Conservation (phyloP, 2,329 filamentous ascomycete genomes). For the Pseudocercospora crystallina region DNA sequence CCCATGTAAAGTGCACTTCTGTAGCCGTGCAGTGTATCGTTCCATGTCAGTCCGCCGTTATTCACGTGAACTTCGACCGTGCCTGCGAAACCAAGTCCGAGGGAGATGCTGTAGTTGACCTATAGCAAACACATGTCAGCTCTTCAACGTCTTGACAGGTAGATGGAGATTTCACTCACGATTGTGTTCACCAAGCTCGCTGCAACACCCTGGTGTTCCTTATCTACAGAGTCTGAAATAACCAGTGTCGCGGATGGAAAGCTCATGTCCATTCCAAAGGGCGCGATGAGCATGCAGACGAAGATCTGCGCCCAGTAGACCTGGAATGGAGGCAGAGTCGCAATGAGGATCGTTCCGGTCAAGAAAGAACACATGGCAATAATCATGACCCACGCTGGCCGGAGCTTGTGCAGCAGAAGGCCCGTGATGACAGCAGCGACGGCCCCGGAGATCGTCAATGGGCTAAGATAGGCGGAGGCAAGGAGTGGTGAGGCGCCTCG, state of each 20-base stretch:
- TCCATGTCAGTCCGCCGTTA: slow-evolving; percentile 36
- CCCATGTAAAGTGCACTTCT: slow-evolving; percentile 44
- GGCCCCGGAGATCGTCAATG: slow-evolving; percentile 46
- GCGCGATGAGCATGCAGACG: slow-evolving; percentile 52
- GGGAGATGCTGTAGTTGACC: slow-evolving; percentile 66
- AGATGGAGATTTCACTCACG: slow-evolving; percentile 15
- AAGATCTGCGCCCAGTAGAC: slow-evolving; percentile 67
- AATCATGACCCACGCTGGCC: slow-evolving; percentile 37
- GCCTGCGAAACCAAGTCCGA: slow-evolving; percentile 65
- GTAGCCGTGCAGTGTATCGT: slow-evolving; percentile 40
- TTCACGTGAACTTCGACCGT: slow-evolving; percentile 58
- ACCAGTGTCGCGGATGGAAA: slow-evolving; percentile 64
- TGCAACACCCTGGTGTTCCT: slow-evolving; percentile 52
- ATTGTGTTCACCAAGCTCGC: slow-evolving; percentile 59
- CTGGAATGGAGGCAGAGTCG: slow-evolving; percentile 53
- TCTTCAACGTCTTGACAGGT: neutral
- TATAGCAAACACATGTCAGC: neutral
- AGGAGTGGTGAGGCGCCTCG: slow-evolving; percentile 45
- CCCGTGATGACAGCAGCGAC: slow-evolving; percentile 46
- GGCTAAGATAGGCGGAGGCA: slow-evolving; percentile 48
- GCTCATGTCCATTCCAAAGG: slow-evolving; percentile 63
- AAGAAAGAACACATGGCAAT: slow-evolving; percentile 44
- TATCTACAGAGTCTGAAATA: slow-evolving; percentile 53
- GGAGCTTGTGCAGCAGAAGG: slow-evolving; percentile 27
- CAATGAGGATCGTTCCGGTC: slow-evolving; percentile 42